These are phyloP conservation scores for Ophiostoma australiae DNA, from an alignment of 2,329 filamentous ascomycete genomes.

Conservation along the genomic window DNA sequence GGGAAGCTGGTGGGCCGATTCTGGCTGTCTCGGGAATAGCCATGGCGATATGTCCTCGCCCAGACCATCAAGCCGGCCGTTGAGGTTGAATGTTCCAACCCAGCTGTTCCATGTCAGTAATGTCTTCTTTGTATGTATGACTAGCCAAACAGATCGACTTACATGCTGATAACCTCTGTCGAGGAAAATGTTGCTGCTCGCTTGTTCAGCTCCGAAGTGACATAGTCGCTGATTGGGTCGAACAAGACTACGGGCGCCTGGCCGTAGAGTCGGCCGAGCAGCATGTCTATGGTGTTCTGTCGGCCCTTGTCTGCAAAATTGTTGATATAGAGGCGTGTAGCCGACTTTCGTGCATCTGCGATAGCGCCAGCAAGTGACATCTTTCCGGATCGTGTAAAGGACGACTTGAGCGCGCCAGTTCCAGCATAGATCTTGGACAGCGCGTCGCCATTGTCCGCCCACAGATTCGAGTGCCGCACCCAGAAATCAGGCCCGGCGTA, in stretches of 20 bases:
- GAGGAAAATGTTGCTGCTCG: slow-evolving; percentile 69
- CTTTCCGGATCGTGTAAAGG: slow-evolving; percentile 88
- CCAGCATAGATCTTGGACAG: slow-evolving; percentile 94
- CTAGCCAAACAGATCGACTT: slow-evolving; percentile 28
- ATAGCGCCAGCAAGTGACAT: slow-evolving; percentile 92
- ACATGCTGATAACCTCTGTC: slow-evolving; percentile 69
- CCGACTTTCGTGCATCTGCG: slow-evolving; percentile 92
- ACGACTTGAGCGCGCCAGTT: slow-evolving; percentile 90
- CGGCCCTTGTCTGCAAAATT: slow-evolving; percentile 92
- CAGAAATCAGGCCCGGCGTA: slow-evolving; percentile 75
- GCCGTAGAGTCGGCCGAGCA: slow-evolving; percentile 78
- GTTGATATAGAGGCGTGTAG: slow-evolving; percentile 91
- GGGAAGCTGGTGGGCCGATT: slow-evolving; percentile 58
- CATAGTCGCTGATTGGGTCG: slow-evolving; percentile 91
- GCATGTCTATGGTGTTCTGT: slow-evolving; percentile 90
- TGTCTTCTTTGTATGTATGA: not conserved
- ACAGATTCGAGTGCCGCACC: slow-evolving; percentile 85
- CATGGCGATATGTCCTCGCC: slow-evolving; percentile 77
- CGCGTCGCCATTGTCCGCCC: slow-evolving; percentile 95
- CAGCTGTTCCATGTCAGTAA: slow-evolving; percentile 34
- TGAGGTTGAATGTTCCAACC: slow-evolving; percentile 91
- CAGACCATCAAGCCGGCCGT: slow-evolving; percentile 75
- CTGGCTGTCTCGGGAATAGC: slow-evolving; percentile 60
- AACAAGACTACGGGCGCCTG: slow-evolving; percentile 80
- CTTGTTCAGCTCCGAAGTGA: slow-evolving; percentile 68